These are phyloP conservation scores for Edaphochlamys debaryana DNA, from an alignment of 139 green algal species.

Conservation along the genomic window DNA sequence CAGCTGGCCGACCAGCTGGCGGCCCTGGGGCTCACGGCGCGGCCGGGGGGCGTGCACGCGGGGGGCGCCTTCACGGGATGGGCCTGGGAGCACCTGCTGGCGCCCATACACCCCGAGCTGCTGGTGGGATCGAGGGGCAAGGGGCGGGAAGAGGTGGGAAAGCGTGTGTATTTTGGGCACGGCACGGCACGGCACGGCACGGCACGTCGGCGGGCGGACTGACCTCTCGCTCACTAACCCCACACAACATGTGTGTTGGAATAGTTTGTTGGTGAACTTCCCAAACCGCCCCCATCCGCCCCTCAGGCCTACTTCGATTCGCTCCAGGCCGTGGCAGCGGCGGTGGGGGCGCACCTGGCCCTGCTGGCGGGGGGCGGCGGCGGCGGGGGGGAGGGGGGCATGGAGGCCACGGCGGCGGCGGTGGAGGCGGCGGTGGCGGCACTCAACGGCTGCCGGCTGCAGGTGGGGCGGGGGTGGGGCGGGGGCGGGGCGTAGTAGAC, in stretches of 20 bases:
- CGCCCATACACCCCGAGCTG: neutral
- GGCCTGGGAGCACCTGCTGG: neutral
- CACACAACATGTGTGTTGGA: neutral
- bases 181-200: neutral
- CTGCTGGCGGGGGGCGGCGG: neutral
- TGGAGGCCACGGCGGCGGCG: too few relatives aligned
- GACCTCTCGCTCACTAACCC: neutral
- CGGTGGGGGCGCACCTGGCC: neutral
- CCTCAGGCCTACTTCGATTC: neutral
- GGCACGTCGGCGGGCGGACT: too few relatives aligned
- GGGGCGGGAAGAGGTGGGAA: neutral
- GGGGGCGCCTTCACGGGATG: neutral
- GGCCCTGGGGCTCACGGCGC: neutral
- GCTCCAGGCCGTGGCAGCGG: neutral
- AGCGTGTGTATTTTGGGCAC: neutral
- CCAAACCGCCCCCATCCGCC: neutral
- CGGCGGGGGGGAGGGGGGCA: too few relatives aligned
- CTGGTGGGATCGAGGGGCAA: neutral
- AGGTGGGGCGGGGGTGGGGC: too few relatives aligned
- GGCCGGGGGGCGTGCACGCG: too few relatives aligned
- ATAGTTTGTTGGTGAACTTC: neutral
- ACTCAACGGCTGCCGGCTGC: too few relatives aligned
- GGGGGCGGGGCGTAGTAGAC: too few relatives aligned
- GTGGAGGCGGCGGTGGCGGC: too few relatives aligned
- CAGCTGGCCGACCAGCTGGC: neutral